Percentiles rank a stretch among this genome's conserved stretches.
Conservation (phyloP, 192 early-diverging fungal genomes). For the Gaertneriomyces semiglobifer region DNA sequence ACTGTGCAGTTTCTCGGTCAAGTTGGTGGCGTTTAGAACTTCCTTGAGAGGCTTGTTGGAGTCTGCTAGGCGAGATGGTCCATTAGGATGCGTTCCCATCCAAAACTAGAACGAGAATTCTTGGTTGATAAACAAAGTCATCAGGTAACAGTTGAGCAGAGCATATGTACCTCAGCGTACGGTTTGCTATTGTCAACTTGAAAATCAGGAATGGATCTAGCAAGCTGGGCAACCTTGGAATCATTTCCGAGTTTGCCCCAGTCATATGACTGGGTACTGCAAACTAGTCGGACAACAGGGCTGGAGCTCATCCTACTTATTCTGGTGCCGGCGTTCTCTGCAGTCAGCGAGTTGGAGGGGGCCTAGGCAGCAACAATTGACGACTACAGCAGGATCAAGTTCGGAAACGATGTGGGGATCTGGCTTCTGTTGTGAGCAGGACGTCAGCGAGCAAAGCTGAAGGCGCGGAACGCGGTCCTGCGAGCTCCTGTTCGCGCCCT, state of each 20-base stretch:
- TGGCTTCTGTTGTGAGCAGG: too few species aligned
- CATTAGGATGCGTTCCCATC: constrained; percentile 98
- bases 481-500: too few species aligned
- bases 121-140: constrained; percentile 4
- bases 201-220: constrained; percentile 52
- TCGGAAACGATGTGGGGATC: too few species aligned
- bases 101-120: constrained; percentile 62
- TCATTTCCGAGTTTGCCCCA: constrained; percentile 87
- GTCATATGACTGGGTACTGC: constrained; percentile 85
- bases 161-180: constrained; percentile 80
- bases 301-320: too few species aligned
- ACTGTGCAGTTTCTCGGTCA: constrained; percentile 52
- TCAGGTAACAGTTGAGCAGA: background rate
- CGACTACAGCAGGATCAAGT: too few species aligned
- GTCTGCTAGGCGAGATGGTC: constrained; percentile 60
- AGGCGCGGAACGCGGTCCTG: too few species aligned
- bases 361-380: too few species aligned
- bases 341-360: too few species aligned
- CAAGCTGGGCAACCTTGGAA: constrained; percentile 85
- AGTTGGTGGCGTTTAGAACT: constrained; percentile 56
- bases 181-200: constrained; percentile 59
- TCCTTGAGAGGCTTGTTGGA: constrained; percentile 54
- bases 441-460: too few species aligned
- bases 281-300: constrained; percentile 29
- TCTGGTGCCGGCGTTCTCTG: too few species aligned